Evolutionary conservation across 2,329 filamentous ascomycete genomes (phyloP).

Genomic region (Emericellopsis cladophorae): DNA sequence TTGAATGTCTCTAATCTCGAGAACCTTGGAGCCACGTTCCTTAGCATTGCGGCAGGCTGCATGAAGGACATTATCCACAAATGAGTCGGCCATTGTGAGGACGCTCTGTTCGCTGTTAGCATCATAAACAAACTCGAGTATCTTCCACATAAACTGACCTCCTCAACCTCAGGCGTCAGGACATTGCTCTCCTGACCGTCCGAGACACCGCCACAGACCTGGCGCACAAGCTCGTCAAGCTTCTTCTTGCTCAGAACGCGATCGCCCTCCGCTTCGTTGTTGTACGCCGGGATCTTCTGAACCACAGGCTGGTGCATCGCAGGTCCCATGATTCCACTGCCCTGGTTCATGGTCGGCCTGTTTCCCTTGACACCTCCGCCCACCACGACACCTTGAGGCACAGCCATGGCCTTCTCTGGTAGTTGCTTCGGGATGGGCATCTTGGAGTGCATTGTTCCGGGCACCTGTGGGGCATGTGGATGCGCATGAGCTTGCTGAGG

Average conservation of each 20-base stretch:
- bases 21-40: conserved; percentile 75
- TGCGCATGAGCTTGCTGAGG: conserved; percentile 30
- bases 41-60: conserved; percentile 85
- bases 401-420: conserved; percentile 50
- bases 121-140: neutral
- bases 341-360: conserved; percentile 76
- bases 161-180: conserved; percentile 86
- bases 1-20: conserved; percentile 81
- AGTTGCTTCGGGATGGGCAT: conserved; percentile 78
- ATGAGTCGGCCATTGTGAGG: conserved; percentile 81
- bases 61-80: conserved; percentile 83
- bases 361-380: conserved; percentile 45
- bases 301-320: conserved; percentile 83
- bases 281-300: conserved; percentile 67
- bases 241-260: conserved; percentile 96
- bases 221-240: conserved; percentile 84
- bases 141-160: conserved; percentile 45
- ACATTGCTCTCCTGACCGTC: conserved; percentile 64
- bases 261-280: conserved; percentile 83
- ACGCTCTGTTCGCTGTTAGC: conserved; percentile 50
- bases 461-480: conserved; percentile 33
- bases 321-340: conserved; percentile 63
- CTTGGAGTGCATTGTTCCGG: conserved; percentile 38
- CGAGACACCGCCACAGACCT: conserved; percentile 73
- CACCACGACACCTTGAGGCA: conserved; percentile 63